Percentiles rank a stretch among this genome's conserved stretches.
These are phyloP conservation scores for Dissophora globulifera DNA, from an alignment of 192 early-diverging fungal genomes.

Conservation along the genomic window DNA sequence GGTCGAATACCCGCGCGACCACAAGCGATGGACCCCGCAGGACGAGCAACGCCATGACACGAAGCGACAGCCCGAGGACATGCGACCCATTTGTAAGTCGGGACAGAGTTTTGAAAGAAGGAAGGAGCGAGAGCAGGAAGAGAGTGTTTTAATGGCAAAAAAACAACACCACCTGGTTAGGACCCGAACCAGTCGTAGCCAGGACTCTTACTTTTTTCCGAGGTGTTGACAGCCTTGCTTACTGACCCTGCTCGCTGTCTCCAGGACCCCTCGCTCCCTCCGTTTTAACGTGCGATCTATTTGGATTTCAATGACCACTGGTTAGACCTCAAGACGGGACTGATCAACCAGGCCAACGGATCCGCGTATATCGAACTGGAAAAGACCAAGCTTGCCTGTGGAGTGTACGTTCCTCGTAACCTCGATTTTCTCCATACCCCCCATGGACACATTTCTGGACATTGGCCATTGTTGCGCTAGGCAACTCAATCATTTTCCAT, in stretches of 20 bases:
- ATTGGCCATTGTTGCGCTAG: no score
- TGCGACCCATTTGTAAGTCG: conserved; percentile 66
- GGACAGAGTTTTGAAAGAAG: neutral
- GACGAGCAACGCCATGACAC: conserved; percentile 56
- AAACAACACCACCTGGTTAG: neutral
- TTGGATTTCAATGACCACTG: no score
- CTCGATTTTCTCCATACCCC: neutral
- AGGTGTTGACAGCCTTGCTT: neutral
- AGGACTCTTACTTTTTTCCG: no score
- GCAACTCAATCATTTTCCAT: no score
- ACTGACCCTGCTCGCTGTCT: no score
- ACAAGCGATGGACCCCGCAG: conserved; percentile 36
- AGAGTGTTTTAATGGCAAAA: no score
- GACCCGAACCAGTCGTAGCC: no score
- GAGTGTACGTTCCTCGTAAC: conserved; percentile 65
- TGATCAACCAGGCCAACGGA: conserved; percentile 78
- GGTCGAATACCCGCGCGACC: conserved; percentile 51
- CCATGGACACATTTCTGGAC: no score
- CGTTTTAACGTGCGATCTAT: no score
- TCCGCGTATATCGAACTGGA: conserved; percentile 80
- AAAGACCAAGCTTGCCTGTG: conserved; percentile 79
- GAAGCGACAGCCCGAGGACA: conserved; percentile 59
- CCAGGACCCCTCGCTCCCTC: no score
- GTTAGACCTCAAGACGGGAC: conserved; percentile 75
- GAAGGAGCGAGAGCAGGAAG: neutral